These are phyloP conservation scores for Metschnikowia corniflorae DNA, from an alignment of 805 yeast genomes.

Conservation along the genomic window DNA sequence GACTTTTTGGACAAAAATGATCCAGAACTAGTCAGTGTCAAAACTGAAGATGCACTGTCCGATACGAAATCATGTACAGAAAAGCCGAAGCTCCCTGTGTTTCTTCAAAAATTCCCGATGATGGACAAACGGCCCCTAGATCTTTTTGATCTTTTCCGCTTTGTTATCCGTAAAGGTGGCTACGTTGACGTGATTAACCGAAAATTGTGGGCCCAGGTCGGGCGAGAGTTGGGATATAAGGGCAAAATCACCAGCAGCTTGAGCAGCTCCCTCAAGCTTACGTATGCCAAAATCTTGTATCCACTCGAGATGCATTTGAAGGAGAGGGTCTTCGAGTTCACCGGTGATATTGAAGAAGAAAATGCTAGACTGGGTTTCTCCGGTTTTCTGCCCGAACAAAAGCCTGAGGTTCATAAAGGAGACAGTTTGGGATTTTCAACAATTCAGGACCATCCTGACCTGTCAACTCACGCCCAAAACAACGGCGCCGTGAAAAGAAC, in stretches of 20 bases:
- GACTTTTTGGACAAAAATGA: not conserved
- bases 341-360: conserved; percentile 3
- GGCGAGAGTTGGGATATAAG: conserved; percentile 73
- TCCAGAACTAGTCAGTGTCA: not conserved
- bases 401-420: not conserved
- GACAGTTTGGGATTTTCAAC: too few species aligned
- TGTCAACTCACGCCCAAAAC: too few species aligned
- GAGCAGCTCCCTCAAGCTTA: conserved; percentile 60
- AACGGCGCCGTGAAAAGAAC: not conserved
- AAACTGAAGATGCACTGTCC: not conserved
- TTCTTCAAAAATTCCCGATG: conserved; percentile 51
- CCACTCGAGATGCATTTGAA: conserved; percentile 28
- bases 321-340: conserved; percentile 3
- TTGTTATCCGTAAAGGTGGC: conserved; percentile 67
- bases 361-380: not conserved
- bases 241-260: conserved; percentile 70
- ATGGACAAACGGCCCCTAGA: conserved; percentile 67
- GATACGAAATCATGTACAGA: not conserved
- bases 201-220: conserved; percentile 80
- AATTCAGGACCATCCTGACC: too few species aligned
- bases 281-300: conserved; percentile 46
- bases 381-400: too few species aligned
- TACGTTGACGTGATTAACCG: conserved; percentile 56
- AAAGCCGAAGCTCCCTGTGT: conserved; percentile 17
- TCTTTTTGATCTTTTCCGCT: conserved; percentile 52